Evolutionary conservation across 441 rosid genomes (phyloP).

Genomic region (Jatropha podagrica): DNA sequence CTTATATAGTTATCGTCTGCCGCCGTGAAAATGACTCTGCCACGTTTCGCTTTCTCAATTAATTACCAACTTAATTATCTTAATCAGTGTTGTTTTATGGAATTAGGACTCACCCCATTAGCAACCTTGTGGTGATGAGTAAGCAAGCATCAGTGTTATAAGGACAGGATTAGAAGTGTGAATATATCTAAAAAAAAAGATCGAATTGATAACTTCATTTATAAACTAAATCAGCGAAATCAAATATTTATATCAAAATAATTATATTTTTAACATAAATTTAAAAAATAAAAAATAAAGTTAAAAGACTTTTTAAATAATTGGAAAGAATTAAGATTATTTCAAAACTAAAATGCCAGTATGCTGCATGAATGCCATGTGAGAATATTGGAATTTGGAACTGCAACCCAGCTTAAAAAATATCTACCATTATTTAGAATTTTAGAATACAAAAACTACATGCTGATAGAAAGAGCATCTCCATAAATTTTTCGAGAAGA

Average conservation of each 20-base stretch:
- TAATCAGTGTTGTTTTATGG: background rate
- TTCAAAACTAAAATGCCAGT: too few species aligned
- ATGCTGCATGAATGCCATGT: background rate
- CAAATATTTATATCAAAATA: too few species aligned
- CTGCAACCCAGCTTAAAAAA: background rate
- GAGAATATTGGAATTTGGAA: background rate
- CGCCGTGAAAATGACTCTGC: background rate
- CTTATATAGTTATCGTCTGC: background rate
- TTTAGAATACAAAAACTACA: background rate
- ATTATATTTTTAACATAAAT: too few species aligned
- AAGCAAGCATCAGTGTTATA: background rate
- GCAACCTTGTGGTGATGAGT: background rate
- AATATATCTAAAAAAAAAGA: too few species aligned
- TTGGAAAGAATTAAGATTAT: too few species aligned
- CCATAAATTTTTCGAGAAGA: background rate
- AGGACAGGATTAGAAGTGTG: background rate
- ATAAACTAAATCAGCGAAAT: too few species aligned
- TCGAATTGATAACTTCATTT: too few species aligned
- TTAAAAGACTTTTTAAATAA: too few species aligned
- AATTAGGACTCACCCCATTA: background rate
- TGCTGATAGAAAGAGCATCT: background rate
- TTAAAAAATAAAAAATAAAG: background rate
- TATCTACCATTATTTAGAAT: background rate
- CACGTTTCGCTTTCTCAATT: background rate
- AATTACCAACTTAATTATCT: background rate